These are phyloP conservation scores for Massospora cicadina DNA, from an alignment of 371 early-diverging fungal species.

Conservation along the genomic window DNA sequence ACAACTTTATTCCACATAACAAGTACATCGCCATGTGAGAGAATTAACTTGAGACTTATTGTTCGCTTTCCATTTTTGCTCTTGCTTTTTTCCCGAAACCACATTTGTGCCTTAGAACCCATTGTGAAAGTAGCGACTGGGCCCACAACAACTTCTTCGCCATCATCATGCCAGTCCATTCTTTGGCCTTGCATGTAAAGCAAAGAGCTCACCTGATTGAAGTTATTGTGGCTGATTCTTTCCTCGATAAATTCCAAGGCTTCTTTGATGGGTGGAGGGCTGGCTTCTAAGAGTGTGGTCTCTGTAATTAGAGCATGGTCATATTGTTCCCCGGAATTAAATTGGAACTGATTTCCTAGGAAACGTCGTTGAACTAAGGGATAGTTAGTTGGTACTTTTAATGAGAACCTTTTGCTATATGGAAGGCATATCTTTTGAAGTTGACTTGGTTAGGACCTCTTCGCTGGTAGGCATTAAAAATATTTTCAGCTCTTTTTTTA, in stretches of 20 bases:
- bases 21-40: background rate
- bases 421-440: background rate
- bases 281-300: background rate
- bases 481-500: background rate
- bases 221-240: background rate
- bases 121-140: background rate
- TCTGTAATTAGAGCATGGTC: background rate
- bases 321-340: background rate
- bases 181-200: background rate
- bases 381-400: background rate
- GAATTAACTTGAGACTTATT: background rate
- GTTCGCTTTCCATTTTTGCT: background rate
- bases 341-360: conserved; percentile 1
- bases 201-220: background rate
- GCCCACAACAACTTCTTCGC: background rate
- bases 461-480: background rate
- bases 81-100: background rate
- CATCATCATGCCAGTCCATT: conserved; percentile 6
- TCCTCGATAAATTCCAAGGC: background rate
- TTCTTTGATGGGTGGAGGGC: background rate
- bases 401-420: background rate
- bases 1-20: background rate
- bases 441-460: background rate
- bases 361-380: background rate
- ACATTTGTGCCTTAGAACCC: background rate